Base-by-base conservation (phyloP, 176 grass and related monocot genomes). In the Aegilops bicornis region DNA sequence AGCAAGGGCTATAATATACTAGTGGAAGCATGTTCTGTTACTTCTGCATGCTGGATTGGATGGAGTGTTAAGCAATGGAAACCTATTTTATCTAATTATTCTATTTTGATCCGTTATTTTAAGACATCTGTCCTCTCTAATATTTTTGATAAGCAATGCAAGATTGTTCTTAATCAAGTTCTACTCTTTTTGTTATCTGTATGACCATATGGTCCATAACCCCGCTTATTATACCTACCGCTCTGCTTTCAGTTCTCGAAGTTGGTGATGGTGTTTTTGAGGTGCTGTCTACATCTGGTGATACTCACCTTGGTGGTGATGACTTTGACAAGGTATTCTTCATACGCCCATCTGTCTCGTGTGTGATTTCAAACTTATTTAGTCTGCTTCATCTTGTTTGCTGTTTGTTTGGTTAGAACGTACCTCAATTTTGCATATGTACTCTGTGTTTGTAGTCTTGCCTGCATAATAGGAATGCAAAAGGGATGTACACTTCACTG, bases 251-350 rank as follows among this genome's bases (percentile, higher is more conserved):
- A 95, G 90, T 95, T 69, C 88, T 95, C 0, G 93, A 95, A 82
- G 93, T 95, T 47, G 93, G 93, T 69, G 93, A 95, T 85, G 93
- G 93, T 23, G 93, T 95, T 68, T 95, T 95, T n/a, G 93, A 95
- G 86, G 93, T 95, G 52, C 80, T 95, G n/a, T 95, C 90, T 16
- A 92, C 93, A 79, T 95, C 93, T 1, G 93, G 93, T 47, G 93
- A 95, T 47, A 95, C 93, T 43, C 93, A 95, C 79, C 93, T 95
- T 61, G 93, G 93, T 78, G 90, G 90, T 76, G 90, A 95, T 90
- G 93, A 95, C 82, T 95, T 92, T n/a, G 93, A 95, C 80, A 95
- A 95, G 93, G 93, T 95, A 23, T 62, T n/a, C 2, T 62, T 73
- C 10, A n/a, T 54, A 70, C 13, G 40, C 45, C n/a, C 8, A 35